Evolutionary conservation across 441 rosid species (phyloP).

Genomic region (Aleurites moluccanus): DNA sequence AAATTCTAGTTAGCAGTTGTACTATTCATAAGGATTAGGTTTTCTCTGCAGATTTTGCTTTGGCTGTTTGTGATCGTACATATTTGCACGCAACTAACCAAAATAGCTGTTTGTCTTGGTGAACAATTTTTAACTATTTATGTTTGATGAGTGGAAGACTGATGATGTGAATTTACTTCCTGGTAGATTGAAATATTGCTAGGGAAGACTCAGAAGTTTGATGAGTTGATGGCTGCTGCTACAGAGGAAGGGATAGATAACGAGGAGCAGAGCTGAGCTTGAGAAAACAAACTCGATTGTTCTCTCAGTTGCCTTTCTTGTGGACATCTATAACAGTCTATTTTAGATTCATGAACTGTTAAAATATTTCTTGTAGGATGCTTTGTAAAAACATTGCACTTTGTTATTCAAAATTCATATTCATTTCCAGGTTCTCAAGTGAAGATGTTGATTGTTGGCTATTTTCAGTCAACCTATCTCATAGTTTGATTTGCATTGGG

Average conservation of each 20-base stretch:
- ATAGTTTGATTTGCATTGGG: not conserved
- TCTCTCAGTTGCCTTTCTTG: constrained; percentile 14
- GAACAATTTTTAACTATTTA: not conserved
- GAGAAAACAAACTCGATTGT: not conserved
- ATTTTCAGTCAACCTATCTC: not conserved
- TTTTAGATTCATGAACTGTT: constrained; percentile 7
- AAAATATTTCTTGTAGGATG: constrained; percentile 22
- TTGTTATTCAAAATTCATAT: constrained; percentile 27
- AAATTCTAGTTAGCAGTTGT: not conserved
- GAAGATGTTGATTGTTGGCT: not conserved
- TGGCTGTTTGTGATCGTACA: too few species aligned
- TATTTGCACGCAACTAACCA: not conserved
- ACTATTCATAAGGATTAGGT: not conserved
- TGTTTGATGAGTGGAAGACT: not conserved
- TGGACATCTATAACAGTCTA: constrained; percentile 15
- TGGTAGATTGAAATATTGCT: constrained; percentile 61
- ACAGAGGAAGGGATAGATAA: constrained; percentile 48
- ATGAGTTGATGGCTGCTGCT: constrained; percentile 74
- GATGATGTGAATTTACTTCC: not conserved
- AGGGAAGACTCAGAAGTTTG: constrained; percentile 66
- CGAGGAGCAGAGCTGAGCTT: constrained; percentile 50
- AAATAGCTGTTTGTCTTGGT: not conserved
- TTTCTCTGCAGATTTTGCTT: too few species aligned
- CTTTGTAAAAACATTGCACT: constrained; percentile 30
- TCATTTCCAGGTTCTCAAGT: constrained; percentile 15